phyloP scores from a whole-genome alignment of 768 basidiomycete species.

The Hortiboletus flavorubellus region DNA sequence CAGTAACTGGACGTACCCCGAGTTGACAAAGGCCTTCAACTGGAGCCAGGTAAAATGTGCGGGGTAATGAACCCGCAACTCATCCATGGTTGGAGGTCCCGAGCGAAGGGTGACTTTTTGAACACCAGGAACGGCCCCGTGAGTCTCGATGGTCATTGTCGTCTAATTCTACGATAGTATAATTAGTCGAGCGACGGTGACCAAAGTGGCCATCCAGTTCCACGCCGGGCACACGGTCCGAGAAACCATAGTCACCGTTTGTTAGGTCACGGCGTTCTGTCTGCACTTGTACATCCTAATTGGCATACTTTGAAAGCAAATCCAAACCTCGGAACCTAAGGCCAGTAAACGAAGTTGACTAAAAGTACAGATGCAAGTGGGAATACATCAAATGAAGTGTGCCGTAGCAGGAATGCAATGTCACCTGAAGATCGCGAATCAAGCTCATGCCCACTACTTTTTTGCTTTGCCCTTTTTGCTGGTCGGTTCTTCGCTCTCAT shows the following conservation, averaged over 20 bases:
- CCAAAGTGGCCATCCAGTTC: no score
- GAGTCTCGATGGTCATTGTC: constrained; percentile 19
- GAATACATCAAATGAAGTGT: constrained; percentile 9
- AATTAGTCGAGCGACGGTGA: not conserved
- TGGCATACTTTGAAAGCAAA: not conserved
- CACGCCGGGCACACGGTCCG: not conserved
- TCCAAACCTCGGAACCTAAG: not conserved
- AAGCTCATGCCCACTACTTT: constrained; percentile 23
- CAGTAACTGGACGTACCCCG: constrained; percentile 48
- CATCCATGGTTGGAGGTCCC: constrained; percentile 69
- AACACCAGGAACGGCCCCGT: not conserved
- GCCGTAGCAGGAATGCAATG: not conserved
- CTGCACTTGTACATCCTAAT: not conserved
- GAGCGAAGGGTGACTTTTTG: constrained; percentile 39
- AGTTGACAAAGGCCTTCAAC: constrained; percentile 73
- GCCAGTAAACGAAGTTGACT: not conserved
- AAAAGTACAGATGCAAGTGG: constrained; percentile 14
- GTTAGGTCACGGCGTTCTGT: not conserved
- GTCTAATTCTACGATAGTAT: not conserved
- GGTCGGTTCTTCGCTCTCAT: constrained; percentile 29
- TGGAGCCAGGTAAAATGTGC: constrained; percentile 74
- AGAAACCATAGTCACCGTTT: not conserved
- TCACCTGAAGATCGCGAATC: not conserved
- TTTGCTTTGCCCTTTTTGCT: constrained; percentile 44
- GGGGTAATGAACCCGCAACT: constrained; percentile 66